Evolutionary conservation across 2,329 filamentous ascomycete species (phyloP), one percentile per base, ranked within the genome.

Genomic region (Cercospora brassicicola): DNA sequence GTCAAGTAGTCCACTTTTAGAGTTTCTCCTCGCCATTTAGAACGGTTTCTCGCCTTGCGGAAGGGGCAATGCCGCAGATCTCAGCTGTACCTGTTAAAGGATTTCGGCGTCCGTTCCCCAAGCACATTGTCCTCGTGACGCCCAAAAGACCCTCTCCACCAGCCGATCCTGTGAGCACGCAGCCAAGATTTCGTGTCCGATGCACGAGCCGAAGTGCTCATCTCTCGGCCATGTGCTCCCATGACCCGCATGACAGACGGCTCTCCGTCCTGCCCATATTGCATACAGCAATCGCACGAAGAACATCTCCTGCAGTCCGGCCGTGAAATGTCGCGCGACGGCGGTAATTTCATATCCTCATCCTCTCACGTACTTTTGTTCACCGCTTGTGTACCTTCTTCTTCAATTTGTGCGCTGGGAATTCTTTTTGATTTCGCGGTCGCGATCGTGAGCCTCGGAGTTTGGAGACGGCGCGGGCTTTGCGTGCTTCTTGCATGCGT

Each of bases 381-480:
- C 72, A 73, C 67, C 69, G 71, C 73, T 75, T 77, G 31, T 68
- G 67, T 20, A 59, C 67, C 65, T 71, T 71, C 65, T 71, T 74
- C 63, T 71, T 71, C 48, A 64, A 57, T 45, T 69, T 67, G 59
- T 72, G 70, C 56, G 70, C 72, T n/a, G 74, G 69, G 70, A 82
- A 82, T 11, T 78, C 68, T 48, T 81, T 79, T 64, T 75, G 76
- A 73, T 81, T 82, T 53, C 74, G 72, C 5, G 80, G 76, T 73
- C 80, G 81, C 45, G 72, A 73, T 45, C 76, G 75, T 28, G 77
- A 76, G 1, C 62, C 62, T 59, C 62, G 53, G 5, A 64, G 33
- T 73, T 79, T 80, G 71, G 77, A 75, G 61, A 74, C 75, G 39
- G 78, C 67, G 65, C 77, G 73, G n/a, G 76, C 77, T 15, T 68